Conservation (phyloP, 2,329 filamentous ascomycete species). For the Aspergillus ustus region DNA sequence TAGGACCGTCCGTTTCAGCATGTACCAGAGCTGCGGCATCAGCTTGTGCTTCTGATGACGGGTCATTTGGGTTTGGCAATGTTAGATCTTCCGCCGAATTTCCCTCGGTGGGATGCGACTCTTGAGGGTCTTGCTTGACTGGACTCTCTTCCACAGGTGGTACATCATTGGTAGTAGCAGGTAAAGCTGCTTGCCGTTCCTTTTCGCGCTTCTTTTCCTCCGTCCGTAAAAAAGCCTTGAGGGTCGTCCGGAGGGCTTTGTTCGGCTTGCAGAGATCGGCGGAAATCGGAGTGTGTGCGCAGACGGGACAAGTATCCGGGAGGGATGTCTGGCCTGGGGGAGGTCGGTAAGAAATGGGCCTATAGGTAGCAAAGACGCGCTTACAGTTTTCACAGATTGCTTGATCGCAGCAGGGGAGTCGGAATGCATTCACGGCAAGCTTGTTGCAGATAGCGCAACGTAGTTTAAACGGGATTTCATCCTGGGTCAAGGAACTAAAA, state of each 20-base stretch:
- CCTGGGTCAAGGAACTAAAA: constrained; percentile 72
- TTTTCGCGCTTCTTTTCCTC: constrained; percentile 87
- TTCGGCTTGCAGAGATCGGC: constrained; percentile 85
- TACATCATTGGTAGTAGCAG: constrained; percentile 33
- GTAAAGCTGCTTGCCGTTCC: constrained; percentile 49
- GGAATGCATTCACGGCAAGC: constrained; percentile 86
- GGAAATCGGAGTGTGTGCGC: constrained; percentile 87
- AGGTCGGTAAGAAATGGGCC: constrained; percentile 2
- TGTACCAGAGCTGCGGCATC: constrained; percentile 16
- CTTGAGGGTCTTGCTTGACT: constrained; percentile 13
- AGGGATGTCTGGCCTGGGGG: constrained; percentile 72
- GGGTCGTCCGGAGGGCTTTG: constrained; percentile 88
- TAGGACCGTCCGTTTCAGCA: constrained; percentile 11
- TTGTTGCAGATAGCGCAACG: constrained; percentile 93
- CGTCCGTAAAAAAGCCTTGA: constrained; percentile 87
- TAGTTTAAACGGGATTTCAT: constrained; percentile 93
- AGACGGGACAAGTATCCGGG: constrained; percentile 83
- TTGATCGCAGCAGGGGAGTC: constrained; percentile 92
- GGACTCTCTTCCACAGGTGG: constrained; percentile 29
- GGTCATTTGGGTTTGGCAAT: constrained; percentile 19
- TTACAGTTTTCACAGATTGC: constrained; percentile 89
- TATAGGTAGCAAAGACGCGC: constrained; percentile 34
- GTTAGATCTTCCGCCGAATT: constrained; percentile 10
- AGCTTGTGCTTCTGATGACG: constrained; percentile 21
- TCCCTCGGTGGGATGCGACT: constrained; percentile 25